These are phyloP conservation scores for Coffea eugenioides DNA, from an alignment of 257 asterid genomes.

Conservation along the genomic window DNA sequence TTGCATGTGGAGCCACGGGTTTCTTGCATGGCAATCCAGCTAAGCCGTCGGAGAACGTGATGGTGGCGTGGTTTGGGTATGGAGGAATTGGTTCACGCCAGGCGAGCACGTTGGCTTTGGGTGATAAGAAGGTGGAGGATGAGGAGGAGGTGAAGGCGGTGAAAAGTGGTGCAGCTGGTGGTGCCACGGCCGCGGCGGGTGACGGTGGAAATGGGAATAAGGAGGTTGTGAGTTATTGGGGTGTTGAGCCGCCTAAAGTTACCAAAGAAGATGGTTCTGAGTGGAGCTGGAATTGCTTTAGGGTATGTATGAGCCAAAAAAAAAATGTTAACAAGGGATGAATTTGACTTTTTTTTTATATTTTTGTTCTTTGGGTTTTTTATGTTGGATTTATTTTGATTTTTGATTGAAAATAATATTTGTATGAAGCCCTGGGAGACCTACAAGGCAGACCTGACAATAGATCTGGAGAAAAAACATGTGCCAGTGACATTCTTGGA, in stretches of 20 bases:
- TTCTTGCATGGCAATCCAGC: conserved; percentile 15
- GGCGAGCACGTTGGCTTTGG: conserved; percentile 50
- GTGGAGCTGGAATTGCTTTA: conserved; percentile 76
- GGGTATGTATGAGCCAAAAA: conserved; percentile 32
- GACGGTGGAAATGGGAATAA: conserved; percentile 24
- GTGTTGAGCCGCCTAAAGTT: conserved; percentile 50
- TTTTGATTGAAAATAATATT: no score
- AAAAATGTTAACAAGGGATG: neutral
- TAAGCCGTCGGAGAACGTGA: conserved; percentile 21
- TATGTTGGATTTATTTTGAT: neutral
- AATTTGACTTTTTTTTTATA: neutral
- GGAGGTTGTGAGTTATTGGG: conserved; percentile 67
- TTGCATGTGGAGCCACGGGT: conserved; percentile 7
- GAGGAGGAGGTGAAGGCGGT: conserved; percentile 12
- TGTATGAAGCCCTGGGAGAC: conserved; percentile 49
- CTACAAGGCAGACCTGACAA: conserved; percentile 52
- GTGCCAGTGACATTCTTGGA: conserved; percentile 67
- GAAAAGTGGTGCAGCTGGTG: conserved; percentile 14
- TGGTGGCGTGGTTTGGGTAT: conserved; percentile 32
- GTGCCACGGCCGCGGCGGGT: conserved; percentile 12
- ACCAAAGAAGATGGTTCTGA: conserved; percentile 63
- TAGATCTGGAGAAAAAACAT: conserved; percentile 71
- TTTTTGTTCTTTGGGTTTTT: neutral
- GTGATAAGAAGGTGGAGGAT: conserved; percentile 37
- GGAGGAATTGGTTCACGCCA: conserved; percentile 33